Percentiles rank a stretch among this genome's conserved stretches.
Conservation (phyloP, 805 yeast genomes). For the Wickerhamiella sorbophila region DNA sequence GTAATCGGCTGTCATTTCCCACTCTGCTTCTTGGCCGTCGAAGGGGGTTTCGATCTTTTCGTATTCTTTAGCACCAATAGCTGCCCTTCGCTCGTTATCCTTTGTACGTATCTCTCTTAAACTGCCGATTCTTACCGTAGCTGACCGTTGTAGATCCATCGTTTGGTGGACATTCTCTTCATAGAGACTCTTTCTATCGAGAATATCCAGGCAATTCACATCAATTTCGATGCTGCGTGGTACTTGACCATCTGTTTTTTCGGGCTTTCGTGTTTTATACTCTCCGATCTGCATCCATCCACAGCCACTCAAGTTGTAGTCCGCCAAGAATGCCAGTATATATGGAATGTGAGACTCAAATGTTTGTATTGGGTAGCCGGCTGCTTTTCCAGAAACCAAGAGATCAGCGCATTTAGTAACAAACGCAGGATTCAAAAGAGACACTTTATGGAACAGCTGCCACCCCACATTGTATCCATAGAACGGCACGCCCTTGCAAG, state of each 20-base stretch:
- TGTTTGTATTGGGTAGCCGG: slow-evolving; percentile 32
- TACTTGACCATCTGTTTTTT: slow-evolving; percentile 28
- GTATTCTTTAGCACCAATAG: slow-evolving; percentile 7
- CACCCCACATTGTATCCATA: slow-evolving; percentile 71
- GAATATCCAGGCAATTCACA: slow-evolving; percentile 42
- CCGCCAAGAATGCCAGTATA: slow-evolving; percentile 62
- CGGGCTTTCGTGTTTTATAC: not conserved
- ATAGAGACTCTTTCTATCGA: slow-evolving; percentile 36
- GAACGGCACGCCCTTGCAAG: slow-evolving; percentile 65
- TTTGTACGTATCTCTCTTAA: slow-evolving; percentile 8
- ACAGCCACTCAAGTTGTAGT: slow-evolving; percentile 74
- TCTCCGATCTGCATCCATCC: slow-evolving; percentile 45
- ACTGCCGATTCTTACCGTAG: slow-evolving; percentile 9
- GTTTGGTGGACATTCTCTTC: slow-evolving; percentile 35
- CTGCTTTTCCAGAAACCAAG: slow-evolving; percentile 32
- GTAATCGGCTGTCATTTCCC: not conserved
- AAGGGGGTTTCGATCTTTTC: not conserved
- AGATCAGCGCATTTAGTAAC: slow-evolving; percentile 39
- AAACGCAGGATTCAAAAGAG: slow-evolving; percentile 48
- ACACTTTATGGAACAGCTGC: slow-evolving; percentile 51
- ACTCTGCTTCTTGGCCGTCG: not conserved
- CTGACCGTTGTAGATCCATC: slow-evolving; percentile 23
- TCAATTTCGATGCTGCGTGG: slow-evolving; percentile 60
- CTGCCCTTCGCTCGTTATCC: slow-evolving; percentile 9
- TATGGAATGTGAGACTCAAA: slow-evolving; percentile 76